A percentile compares a stretch with the other conserved stretches of the same genome.
Conservation (phyloP, 306 rosid species). For the Cicer judaicum region DNA sequence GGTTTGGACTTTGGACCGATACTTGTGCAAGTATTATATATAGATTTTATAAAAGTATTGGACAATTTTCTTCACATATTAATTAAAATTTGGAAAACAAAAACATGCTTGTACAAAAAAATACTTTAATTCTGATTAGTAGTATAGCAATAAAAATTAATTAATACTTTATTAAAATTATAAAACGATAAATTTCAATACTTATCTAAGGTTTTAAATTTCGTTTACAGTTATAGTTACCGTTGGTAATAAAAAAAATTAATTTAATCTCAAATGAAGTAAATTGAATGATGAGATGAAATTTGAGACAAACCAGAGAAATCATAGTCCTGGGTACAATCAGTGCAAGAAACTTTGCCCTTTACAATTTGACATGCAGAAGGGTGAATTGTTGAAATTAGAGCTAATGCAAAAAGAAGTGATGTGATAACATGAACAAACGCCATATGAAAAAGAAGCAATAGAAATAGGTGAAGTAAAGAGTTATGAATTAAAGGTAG, state of each 20-base stretch:
- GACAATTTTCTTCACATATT: no score
- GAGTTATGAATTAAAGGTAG: neutral
- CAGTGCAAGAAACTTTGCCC: constrained; percentile 76
- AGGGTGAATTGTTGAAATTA: constrained; percentile 47
- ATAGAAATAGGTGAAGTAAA: neutral
- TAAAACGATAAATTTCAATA: no score
- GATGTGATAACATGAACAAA: constrained; percentile 47
- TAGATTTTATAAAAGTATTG: no score
- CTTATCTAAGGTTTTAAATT: no score
- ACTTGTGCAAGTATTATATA: no score
- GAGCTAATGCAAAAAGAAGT: constrained; percentile 54
- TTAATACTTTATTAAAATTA: no score
- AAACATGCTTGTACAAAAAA: no score
- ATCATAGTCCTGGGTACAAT: constrained; percentile 56
- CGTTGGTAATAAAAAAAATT: neutral
- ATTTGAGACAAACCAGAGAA: constrained; percentile 64
- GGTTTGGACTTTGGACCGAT: no score
- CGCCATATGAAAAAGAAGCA: constrained; percentile 49
- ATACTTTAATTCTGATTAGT: no score
- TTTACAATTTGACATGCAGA: constrained; percentile 56
- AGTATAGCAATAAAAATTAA: no score
- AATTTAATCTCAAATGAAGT: neutral
- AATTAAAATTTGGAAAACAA: no score
- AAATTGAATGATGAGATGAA: neutral
- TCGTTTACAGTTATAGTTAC: no score